phyloP scores from a whole-genome alignment of 2,329 filamentous ascomycete species.

The Trichoderma arundinaceum region DNA sequence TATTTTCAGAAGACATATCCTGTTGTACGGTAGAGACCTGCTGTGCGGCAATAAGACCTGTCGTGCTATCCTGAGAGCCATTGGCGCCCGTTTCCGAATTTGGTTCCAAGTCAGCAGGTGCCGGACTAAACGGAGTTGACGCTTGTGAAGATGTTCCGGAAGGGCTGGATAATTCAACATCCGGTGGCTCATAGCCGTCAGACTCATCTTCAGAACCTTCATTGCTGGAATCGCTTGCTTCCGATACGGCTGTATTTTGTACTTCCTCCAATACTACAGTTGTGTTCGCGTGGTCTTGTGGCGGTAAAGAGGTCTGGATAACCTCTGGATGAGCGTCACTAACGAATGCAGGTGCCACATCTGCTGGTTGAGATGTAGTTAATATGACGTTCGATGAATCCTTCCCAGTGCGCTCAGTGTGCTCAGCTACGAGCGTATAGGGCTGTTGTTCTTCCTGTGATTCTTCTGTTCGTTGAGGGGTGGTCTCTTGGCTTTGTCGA shows the following conservation, averaged over 20 bases:
- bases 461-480: slow-evolving; percentile 3
- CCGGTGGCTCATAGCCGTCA: slow-evolving; percentile 63
- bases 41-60: slow-evolving; percentile 36
- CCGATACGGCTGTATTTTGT: slow-evolving; percentile 34
- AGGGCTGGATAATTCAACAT: slow-evolving; percentile 38
- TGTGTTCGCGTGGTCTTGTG: background rate
- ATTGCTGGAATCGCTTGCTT: slow-evolving; percentile 46
- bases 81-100: slow-evolving; percentile 39
- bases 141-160: background rate
- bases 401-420: background rate
- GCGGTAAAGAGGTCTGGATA: background rate
- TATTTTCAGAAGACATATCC: slow-evolving; percentile 38
- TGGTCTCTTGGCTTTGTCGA: slow-evolving; percentile 4
- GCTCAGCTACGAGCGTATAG: background rate
- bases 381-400: background rate
- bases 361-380: background rate
- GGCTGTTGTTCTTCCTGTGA: slow-evolving; percentile 11
- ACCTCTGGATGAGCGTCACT: background rate
- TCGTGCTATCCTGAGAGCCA: slow-evolving; percentile 38
- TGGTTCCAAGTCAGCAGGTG: slow-evolving; percentile 35
- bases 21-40: slow-evolving; percentile 43
- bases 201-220: slow-evolving; percentile 46
- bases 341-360: background rate
- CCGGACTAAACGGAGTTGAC: slow-evolving; percentile 28
- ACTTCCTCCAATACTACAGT: slow-evolving; percentile 6